Evolutionary conservation across 305 asterid genomes (phyloP).

Genomic region (Fraxinus sp.): DNA sequence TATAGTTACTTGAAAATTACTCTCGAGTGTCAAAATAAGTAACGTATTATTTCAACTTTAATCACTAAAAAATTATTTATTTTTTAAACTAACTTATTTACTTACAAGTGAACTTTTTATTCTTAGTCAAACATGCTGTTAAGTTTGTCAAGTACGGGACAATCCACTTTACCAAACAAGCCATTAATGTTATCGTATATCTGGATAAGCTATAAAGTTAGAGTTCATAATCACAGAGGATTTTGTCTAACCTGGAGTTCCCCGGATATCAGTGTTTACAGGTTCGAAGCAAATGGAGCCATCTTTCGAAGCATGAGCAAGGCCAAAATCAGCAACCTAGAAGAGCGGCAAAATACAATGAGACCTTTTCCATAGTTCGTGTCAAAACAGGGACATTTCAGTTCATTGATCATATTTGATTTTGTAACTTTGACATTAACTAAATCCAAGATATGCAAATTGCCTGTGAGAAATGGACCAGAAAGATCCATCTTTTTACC

Average conservation of each 20-base stretch:
- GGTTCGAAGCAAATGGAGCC: constrained; percentile 93
- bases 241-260: constrained; percentile 76
- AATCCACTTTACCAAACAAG: neutral
- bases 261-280: constrained; percentile 82
- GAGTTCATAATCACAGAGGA: constrained; percentile 5
- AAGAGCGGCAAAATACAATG: constrained; percentile 4
- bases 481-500: neutral
- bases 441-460: neutral
- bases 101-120: neutral
- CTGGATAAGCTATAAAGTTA: neutral
- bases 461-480: neutral
- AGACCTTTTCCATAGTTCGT: neutral
- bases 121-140: neutral
- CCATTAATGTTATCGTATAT: neutral
- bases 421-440: neutral
- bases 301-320: constrained; percentile 88
- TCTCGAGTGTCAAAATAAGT: neutral
- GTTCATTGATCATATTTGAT: neutral
- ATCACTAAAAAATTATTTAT: neutral
- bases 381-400: neutral
- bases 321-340: constrained; percentile 98
- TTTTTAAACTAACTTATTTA: neutral
- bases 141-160: neutral
- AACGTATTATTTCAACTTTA: neutral
- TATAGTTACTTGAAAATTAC: neutral